Percentiles rank a stretch among this genome's conserved stretches.
phyloP scores from a whole-genome alignment of 306 rosid species.

The Astragalus glycyphyllos region DNA sequence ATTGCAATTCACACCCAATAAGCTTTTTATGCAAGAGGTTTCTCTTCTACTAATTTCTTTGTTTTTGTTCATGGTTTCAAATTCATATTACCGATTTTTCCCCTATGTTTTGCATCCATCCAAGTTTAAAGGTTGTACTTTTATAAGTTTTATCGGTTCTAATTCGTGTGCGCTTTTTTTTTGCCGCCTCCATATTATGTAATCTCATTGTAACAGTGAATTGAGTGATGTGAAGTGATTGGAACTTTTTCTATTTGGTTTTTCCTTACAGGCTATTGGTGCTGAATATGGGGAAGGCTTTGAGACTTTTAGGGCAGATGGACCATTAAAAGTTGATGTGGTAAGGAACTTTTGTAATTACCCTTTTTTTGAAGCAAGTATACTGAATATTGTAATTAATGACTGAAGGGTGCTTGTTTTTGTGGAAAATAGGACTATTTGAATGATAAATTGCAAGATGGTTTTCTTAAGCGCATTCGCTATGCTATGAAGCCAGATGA shows the following conservation, averaged over 20 bases:
- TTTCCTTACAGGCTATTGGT: constrained; percentile 81
- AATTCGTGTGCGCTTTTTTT: neutral
- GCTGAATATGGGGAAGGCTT: constrained; percentile 99
- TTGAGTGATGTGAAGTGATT: constrained; percentile 39
- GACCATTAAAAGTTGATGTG: constrained; percentile 93
- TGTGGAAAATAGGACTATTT: constrained; percentile 78
- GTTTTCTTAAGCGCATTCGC: constrained; percentile 90
- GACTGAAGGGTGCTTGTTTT: constrained; percentile 46
- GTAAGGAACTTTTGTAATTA: constrained; percentile 57
- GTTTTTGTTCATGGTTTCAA: constrained; percentile 16
- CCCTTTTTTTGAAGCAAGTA: constrained; percentile 4
- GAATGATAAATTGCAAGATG: constrained; percentile 94
- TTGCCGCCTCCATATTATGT: neutral
- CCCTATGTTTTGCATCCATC: neutral
- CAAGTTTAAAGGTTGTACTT: constrained; percentile 29
- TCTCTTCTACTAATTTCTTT: constrained; percentile 15
- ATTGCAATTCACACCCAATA: constrained; percentile 67
- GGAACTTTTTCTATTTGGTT: neutral
- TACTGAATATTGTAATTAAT: constrained; percentile 21
- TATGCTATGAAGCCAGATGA: constrained; percentile 99
- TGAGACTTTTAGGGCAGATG: constrained; percentile 93
- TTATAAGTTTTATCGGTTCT: neutral
- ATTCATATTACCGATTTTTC: constrained; percentile 15
- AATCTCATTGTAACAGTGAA: constrained; percentile 35
- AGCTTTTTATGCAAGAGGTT: constrained; percentile 91